These are phyloP conservation scores for Ettlia oleoabundans DNA, from an alignment of 139 green algal species.

Conservation along the genomic window DNA sequence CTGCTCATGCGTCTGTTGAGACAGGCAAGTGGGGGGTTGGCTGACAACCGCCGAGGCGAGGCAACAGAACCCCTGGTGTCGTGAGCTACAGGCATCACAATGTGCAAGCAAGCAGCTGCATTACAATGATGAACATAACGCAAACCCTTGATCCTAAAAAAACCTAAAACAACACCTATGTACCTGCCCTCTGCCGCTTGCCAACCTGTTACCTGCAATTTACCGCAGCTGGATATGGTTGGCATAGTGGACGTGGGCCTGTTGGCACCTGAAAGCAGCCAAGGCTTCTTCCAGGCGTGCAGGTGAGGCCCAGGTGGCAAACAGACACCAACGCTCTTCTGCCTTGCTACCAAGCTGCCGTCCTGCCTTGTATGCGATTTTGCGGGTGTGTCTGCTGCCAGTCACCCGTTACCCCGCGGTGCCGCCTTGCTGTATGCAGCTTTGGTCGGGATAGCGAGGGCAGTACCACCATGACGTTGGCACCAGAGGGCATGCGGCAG, in stretches of 20 bases:
- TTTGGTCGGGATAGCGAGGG: slow-evolving; percentile 27
- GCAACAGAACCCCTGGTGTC: background rate
- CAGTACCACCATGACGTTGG: slow-evolving; percentile 4
- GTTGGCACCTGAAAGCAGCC: slow-evolving; percentile 12
- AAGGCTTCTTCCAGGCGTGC: slow-evolving; percentile 25
- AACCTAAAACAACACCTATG: background rate
- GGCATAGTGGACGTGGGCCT: slow-evolving; percentile 32
- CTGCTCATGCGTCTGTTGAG: slow-evolving; percentile 22
- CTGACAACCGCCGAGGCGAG: background rate
- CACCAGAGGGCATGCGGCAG: background rate
- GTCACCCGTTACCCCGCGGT: background rate
- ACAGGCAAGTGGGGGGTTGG: background rate
- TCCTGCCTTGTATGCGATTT: background rate
- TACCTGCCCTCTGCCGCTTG: background rate
- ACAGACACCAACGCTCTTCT: background rate
- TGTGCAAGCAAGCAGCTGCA: background rate
- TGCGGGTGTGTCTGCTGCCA: too few relatives aligned
- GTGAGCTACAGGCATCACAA: background rate
- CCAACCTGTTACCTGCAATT: too few relatives aligned
- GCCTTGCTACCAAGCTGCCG: background rate
- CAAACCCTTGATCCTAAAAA: background rate
- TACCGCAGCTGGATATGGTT: slow-evolving; percentile 4
- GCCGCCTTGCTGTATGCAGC: background rate
- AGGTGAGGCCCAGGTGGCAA: background rate
- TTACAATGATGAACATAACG: too few relatives aligned